phyloP scores from a whole-genome alignment of 805 yeast genomes.

The Tanozyma kutaoensis region DNA sequence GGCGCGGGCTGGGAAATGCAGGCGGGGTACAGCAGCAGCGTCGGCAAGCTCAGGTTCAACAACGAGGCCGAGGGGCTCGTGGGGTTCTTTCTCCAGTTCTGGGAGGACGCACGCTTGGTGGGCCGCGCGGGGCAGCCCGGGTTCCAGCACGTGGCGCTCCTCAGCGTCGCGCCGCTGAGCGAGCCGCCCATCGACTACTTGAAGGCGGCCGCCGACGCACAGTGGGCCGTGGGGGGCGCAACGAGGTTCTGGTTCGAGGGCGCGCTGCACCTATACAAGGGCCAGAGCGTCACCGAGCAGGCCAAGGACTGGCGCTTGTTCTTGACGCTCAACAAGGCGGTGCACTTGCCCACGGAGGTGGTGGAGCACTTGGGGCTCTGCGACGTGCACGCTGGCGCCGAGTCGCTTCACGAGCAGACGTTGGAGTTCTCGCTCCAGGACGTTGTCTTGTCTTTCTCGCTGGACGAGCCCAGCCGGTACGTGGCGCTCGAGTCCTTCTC shows the following conservation, averaged over 20 bases:
- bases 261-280: constrained; percentile 1
- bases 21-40: constrained; percentile 10
- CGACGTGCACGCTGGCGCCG: too few species aligned
- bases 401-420: too few species aligned
- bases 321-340: constrained; percentile 13
- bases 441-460: too few species aligned
- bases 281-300: not conserved
- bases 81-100: constrained; percentile 22
- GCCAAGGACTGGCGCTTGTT: constrained; percentile 11
- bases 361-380: too few species aligned
- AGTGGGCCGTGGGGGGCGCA: constrained; percentile 9
- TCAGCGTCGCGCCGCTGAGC: constrained; percentile 4
- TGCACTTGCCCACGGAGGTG: too few species aligned
- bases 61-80: constrained; percentile 9
- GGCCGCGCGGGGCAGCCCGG: constrained; percentile 1
- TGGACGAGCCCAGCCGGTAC: too few species aligned
- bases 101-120: constrained; percentile 18
- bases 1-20: constrained; percentile 8
- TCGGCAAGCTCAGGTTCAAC: constrained; percentile 18
- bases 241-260: constrained; percentile 8
- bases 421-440: too few species aligned
- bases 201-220: constrained; percentile 6
- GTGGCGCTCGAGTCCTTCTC: too few species aligned
- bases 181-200: constrained; percentile 9
- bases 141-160: constrained; percentile 11